A percentile compares a stretch with the other conserved stretches of the same genome.
Conservation (phyloP, 129 eudicot species). For the Sambucus nigra region DNA sequence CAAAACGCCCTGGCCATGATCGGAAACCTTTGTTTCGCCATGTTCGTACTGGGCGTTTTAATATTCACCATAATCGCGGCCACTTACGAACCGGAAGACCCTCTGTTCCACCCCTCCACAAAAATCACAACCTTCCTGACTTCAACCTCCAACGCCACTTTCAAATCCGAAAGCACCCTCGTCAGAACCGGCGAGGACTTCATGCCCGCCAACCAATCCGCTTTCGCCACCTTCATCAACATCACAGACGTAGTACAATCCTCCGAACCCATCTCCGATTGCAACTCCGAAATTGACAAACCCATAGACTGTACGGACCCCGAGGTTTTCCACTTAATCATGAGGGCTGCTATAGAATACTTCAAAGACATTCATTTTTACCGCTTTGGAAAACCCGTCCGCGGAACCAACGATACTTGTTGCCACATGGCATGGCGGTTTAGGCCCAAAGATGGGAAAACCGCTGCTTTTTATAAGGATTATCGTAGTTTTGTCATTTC, state of each 20-base stretch:
- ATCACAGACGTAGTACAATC: slow-evolving; percentile 22
- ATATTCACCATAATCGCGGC: slow-evolving; percentile 78
- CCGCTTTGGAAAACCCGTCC: slow-evolving; percentile 78
- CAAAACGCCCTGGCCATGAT: slow-evolving; percentile 66
- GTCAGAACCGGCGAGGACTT: slow-evolving; percentile 92
- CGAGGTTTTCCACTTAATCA: slow-evolving; percentile 76
- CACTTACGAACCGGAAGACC: slow-evolving; percentile 84
- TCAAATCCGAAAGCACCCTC: slow-evolving; percentile 48
- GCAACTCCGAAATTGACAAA: slow-evolving; percentile 46
- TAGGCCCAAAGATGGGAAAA: slow-evolving; percentile 80
- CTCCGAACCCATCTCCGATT: slow-evolving; percentile 20
- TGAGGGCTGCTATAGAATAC: slow-evolving; percentile 66
- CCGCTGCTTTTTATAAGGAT: slow-evolving; percentile 66
- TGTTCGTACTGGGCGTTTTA: slow-evolving; percentile 65
- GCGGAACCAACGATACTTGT: slow-evolving; percentile 46
- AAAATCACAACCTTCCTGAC: slow-evolving; percentile 63
- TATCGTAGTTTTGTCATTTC: slow-evolving; percentile 58
- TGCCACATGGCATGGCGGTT: slow-evolving; percentile 98
- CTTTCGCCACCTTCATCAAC: slow-evolving; percentile 37
- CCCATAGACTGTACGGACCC: slow-evolving; percentile 79
- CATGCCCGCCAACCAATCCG: slow-evolving; percentile 43
- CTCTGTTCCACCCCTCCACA: slow-evolving; percentile 57
- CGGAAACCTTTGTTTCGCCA: slow-evolving; percentile 57
- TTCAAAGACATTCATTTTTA: slow-evolving; percentile 78
- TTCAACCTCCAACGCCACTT: slow-evolving; percentile 70